Base-by-base conservation (phyloP, 2,329 filamentous ascomycete genomes). In the Pestalotiopsis sp. region DNA sequence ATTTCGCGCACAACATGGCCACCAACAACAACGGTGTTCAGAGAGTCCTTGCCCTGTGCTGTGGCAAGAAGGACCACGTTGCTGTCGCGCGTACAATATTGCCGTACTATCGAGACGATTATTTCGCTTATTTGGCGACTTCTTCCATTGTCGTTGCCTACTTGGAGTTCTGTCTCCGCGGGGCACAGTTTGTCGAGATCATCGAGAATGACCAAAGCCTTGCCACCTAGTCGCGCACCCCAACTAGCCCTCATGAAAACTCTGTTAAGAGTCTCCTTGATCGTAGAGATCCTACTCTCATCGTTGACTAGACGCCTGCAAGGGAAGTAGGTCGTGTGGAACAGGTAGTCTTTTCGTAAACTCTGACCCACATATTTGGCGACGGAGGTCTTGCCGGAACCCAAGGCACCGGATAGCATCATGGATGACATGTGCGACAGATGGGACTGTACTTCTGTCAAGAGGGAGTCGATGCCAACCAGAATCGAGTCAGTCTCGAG, bases 1-100 rank as follows among this genome's bases (percentile, higher is more conserved):
- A 98, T 97, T 77, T 99, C 96, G 63, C 94, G 90, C 49, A 97
- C 93, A 41, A 98, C 91, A 79, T 98, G 95, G 0, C 95, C 94
- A 25, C 95, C 94, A 68, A 98, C 90, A 66, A 99, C 89, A 17
- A 97, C 90, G 73, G 93, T 95, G 79, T 99, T 96, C 64, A 99
- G 83, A 0, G 94, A 91, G 72, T 99, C 96, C 77, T 99, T 99
- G 20, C 92, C 91, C 79, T 97, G 94, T 0, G 95, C 94, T 23
- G 95, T 98, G 4, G 94, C 95, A 11, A 99, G 85, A 66, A 99
- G 81, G 4, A 97, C 93, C 14, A 99, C 92, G 2, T 92, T 91
- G 71, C 91, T 94, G 70, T 94, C 91, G 71, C 89, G 87, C 0
- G 89, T 90, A 78, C 95, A 97, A 78, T 95, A 95, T 76, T 98